Evolutionary conservation across 2,329 filamentous ascomycete species (phyloP), one percentile per base, ranked within the genome.

Genomic region (Juglanconis oblonga): DNA sequence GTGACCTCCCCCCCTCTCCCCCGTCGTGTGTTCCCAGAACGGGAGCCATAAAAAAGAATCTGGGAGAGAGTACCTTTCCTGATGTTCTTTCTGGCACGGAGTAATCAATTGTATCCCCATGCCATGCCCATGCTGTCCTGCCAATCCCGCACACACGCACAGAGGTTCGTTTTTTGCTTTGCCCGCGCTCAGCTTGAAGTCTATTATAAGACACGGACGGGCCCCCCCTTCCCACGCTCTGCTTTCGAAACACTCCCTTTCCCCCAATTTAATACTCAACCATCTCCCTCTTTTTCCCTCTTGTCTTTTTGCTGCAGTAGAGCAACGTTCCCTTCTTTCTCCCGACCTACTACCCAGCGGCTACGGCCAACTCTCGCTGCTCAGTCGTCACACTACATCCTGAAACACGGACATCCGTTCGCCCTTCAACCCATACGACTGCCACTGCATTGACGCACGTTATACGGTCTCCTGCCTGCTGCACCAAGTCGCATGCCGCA

Each of bases 151-250:
- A 48, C 42, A 55, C 53, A 42, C 53, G 32, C 45, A 56, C 45
- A 56, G 33, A 40, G 45, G 35, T 36, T 55, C n/a, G 32, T 35
- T 59, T 54, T 59, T 52, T 35, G 48, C 54, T 54, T 56, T 49
- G 57, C 60, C 53, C 42, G 60, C 60, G 51, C 61, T 54, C 53
- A 59, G 53, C 53, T 62, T 62, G 53, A 60, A 62, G 55, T 52
- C 58, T 64, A 64, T 63, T 64, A 64, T 64, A 64, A 64, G 63
- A 64, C 61, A 62, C 57, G 61, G 58, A 62, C 57, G 62, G 52
- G 55, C 57, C 62, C 45, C 45, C 63, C 63, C 63, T 62, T 64
- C 61, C 63, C 62, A 60, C 57, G 61, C 53, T 62, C 51, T 52
- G 49, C 55, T 55, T 38, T 55, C 61, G 61, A 62, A 62, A 62